Percentiles rank a stretch among this genome's conserved stretches.
phyloP scores from a whole-genome alignment of 805 yeast genomes.

The Wickerhamiella azymoides region DNA sequence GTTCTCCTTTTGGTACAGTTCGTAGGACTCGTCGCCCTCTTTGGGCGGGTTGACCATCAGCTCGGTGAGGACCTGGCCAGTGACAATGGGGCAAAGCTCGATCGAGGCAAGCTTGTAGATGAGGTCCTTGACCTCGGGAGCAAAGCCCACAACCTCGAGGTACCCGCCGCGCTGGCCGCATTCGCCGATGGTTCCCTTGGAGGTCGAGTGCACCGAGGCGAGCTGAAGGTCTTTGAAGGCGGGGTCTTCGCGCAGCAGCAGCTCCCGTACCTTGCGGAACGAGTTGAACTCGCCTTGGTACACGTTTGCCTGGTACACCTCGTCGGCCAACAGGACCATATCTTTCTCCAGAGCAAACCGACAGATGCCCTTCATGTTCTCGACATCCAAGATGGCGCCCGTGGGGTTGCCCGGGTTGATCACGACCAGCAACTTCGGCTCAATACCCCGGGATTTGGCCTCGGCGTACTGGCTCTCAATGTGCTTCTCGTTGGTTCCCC shows the following conservation, averaged over 20 bases:
- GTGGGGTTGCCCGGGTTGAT: conserved; percentile 99
- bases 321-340: conserved; percentile 85
- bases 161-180: conserved; percentile 99
- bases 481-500: conserved; percentile 69
- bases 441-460: conserved; percentile 38
- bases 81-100: conserved; percentile 83
- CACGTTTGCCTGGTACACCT: conserved; percentile 90
- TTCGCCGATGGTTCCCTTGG: conserved; percentile 95
- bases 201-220: conserved; percentile 92
- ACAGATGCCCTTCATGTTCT: conserved; percentile 57
- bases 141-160: conserved; percentile 83
- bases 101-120: conserved; percentile 80
- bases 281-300: conserved; percentile 73
- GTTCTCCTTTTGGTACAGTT: conserved; percentile 50
- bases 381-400: conserved; percentile 60
- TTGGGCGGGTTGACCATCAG: conserved; percentile 87
- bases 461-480: conserved; percentile 41
- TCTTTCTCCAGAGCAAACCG: conserved; percentile 74
- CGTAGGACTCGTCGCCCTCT: conserved; percentile 62
- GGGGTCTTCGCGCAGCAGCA: conserved; percentile 39
- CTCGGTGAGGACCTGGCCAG: conserved; percentile 89
- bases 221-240: conserved; percentile 61
- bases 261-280: conserved; percentile 62
- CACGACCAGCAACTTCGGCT: conserved; percentile 69
- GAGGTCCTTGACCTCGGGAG: conserved; percentile 50